Conservation (phyloP, 2,329 filamentous ascomycete genomes). For the Ophiostoma sp. region DNA sequence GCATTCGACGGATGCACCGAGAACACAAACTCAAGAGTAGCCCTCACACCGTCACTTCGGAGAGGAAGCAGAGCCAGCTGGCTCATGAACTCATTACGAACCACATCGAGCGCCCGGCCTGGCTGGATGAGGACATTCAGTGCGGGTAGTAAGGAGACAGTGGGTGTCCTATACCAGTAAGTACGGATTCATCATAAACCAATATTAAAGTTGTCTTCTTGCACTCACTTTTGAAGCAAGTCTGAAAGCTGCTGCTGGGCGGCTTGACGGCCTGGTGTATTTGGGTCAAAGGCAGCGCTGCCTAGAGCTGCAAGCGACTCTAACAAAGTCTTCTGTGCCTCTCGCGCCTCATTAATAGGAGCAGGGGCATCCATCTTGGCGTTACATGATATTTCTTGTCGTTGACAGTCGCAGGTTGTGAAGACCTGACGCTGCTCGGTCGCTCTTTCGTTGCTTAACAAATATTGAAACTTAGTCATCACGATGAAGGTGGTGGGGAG, state of each 20-base stretch:
- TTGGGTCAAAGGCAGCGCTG: constrained; percentile 52
- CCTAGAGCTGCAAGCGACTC: constrained; percentile 44
- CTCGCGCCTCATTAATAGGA: constrained; percentile 13
- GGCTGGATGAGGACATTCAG: constrained; percentile 66
- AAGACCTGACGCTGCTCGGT: not conserved
- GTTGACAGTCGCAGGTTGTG: not conserved
- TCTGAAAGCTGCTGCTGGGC: constrained; percentile 45
- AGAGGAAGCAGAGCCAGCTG: constrained; percentile 63
- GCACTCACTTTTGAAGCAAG: constrained; percentile 51
- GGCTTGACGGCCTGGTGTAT: constrained; percentile 32
- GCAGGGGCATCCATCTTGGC: constrained; percentile 25
- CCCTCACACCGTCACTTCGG: constrained; percentile 62
- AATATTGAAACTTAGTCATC: constrained; percentile 14
- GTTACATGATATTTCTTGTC: constrained; percentile 1
- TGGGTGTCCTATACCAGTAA: constrained; percentile 36
- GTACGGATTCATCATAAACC: not conserved
- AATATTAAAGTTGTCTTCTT: too few relatives aligned
- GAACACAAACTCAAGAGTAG: constrained; percentile 70
- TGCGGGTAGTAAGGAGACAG: constrained; percentile 54
- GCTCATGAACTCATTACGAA: constrained; percentile 57
- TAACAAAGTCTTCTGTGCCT: constrained; percentile 32
- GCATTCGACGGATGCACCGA: constrained; percentile 62
- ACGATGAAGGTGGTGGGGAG: not conserved
- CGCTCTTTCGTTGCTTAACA: not conserved
- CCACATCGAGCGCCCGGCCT: constrained; percentile 57